Conservation (phyloP, 805 yeast species). For the Zygosaccharomyces siamensis region DNA sequence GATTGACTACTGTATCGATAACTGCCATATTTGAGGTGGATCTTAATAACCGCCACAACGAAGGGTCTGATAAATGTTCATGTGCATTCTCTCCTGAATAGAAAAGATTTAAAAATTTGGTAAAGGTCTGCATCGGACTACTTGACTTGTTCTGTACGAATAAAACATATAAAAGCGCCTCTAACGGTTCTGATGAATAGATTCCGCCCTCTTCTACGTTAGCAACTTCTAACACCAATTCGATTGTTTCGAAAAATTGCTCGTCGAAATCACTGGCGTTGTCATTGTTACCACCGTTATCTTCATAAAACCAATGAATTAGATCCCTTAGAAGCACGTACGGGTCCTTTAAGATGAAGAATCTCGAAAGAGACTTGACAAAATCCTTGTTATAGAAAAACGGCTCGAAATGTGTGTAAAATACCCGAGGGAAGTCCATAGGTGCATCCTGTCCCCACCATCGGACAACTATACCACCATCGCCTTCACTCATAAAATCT, state of each 20-base stretch:
- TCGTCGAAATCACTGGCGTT: background rate
- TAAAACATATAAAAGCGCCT: constrained; percentile 5
- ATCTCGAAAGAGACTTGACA: constrained; percentile 7
- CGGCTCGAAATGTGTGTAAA: constrained; percentile 16
- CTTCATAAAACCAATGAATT: constrained; percentile 9
- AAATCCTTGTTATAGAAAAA: constrained; percentile 13
- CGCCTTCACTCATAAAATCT: constrained; percentile 1
- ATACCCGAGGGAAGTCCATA: constrained; percentile 19
- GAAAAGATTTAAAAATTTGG: constrained; percentile 9
- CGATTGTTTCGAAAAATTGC: constrained; percentile 11
- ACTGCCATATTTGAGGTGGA: constrained; percentile 16
- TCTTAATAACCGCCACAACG: constrained; percentile 21
- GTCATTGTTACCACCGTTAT: background rate
- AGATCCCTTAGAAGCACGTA: constrained; percentile 3
- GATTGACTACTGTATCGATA: constrained; percentile 17
- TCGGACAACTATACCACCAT: background rate
- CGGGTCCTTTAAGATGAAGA: constrained; percentile 9
- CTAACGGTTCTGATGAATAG: constrained; percentile 10
- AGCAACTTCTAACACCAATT: constrained; percentile 10
- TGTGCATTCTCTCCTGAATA: constrained; percentile 11
- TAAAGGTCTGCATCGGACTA: background rate
- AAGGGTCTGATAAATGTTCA: constrained; percentile 18
- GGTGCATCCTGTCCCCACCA: background rate
- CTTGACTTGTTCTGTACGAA: constrained; percentile 1
- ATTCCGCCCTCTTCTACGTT: background rate